Evolutionary conservation across 768 basidiomycete species (phyloP), one percentile per base, ranked within the genome.

Genomic region (Thelephora aurantiotincta): DNA sequence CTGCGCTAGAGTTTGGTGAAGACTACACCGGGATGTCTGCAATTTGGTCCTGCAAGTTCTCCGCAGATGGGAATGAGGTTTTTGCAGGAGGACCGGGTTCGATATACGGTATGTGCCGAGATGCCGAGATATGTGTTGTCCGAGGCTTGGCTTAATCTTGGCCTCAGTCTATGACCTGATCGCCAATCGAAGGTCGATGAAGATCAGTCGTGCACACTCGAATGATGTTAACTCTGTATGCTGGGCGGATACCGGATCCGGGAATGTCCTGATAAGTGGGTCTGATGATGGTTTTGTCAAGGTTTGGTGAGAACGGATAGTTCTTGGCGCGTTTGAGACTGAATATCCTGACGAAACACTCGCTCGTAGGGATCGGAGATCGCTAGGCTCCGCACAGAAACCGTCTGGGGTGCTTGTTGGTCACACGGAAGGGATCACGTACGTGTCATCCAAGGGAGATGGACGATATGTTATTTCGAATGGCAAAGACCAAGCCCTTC

Each of bases 151-250:
- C 14, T 14, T n/a, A 14, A 35, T 38, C 36, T 23, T n/a, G 13
- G 22, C 26, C 47, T 35, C 55, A 91, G 92, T 98, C 2, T 98
- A 97, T 58, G 96, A 99, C 65, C 74, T 99, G 41, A 63, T 89
- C 50, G 78, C 83, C 4, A 72, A 87, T 54, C 69, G 72, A 52
- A 72, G 90, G 51, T 82, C 83, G 0, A 80, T 97, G 22, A 85
- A 81, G 56, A 91, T 99, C 14, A 54, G 63, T n/a, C 38, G 22
- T 5, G 96, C 90, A 0, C 96, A 99, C 58, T 60, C 65, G 1
- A 82, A 89, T 59, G 96, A 99, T 60, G 85, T 97, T 36, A 99
- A 99, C 57, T 88, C 89, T 58, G 80, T 92, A 64, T 91, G 87
- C 59, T 99, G 93, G 82, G 96, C 96, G 0, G 93, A 97, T 58